Evolutionary conservation across 208 protist species (phyloP).

Genomic region (Histomonas meleagridis): DNA sequence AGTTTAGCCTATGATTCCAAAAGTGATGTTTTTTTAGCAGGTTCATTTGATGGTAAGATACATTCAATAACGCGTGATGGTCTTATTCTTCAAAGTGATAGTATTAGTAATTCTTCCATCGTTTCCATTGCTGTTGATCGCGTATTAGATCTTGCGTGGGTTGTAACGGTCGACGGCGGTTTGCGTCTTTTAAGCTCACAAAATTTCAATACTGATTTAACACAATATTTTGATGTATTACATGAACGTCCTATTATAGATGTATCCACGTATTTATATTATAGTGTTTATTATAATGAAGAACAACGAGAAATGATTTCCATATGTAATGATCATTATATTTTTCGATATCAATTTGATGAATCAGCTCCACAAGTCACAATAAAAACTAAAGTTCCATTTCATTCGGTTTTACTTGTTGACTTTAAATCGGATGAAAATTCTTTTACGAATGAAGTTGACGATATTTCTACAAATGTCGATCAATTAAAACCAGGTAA

Average conservation of each 20-base stretch:
- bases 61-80: neutral
- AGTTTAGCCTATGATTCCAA: neutral
- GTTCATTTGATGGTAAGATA: neutral
- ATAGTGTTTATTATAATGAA: neutral
- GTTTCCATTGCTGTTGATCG: neutral
- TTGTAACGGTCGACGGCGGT: neutral
- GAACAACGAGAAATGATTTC: neutral
- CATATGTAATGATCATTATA: conserved; percentile 31
- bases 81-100: neutral
- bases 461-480: neutral
- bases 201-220: neutral
- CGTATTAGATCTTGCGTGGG: neutral
- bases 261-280: neutral
- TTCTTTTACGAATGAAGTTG: neutral
- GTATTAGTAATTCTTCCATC: neutral
- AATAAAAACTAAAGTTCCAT: neutral
- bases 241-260: neutral
- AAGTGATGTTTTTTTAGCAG: neutral
- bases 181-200: neutral
- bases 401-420: neutral
- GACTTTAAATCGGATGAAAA: neutral
- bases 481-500: neutral
- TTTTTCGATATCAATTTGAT: neutral
- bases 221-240: neutral
- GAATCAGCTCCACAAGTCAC: neutral